Base-by-base conservation (phyloP, 169 alveolate genomes). In the Plasmodium chabaudi region DNA sequence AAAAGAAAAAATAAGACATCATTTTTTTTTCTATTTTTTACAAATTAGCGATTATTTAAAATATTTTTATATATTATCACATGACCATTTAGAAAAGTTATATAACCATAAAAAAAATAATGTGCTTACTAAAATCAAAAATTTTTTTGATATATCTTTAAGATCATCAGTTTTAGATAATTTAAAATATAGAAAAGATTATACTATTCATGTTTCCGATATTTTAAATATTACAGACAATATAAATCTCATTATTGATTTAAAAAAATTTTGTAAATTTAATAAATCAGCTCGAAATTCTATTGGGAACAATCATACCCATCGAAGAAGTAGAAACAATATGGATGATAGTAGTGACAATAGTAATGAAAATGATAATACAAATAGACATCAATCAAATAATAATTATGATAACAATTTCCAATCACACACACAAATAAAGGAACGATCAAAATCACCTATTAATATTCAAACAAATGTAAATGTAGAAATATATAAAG, bases 41-140 rank as follows among this genome's bases (percentile, higher is more conserved):
- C 90, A 82, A 82, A 82, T 82, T 55, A 82, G 90, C 39, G 90
- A 82, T 70, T 82, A 82, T 56, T 57, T 82, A 27, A 82, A 82
- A 82, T 82, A 82, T 67, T 82, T 82, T 17, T 82, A 82, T 60
- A 82, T 82, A 15, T 19, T 82, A 53, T 46, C 90, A 2, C 90
- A 82, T 67, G 90, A 82, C 7, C 44, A 82, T 65, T 25, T 82
- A 25, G 90, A 82, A 55, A 82, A 67, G 42, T 60, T 82, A 25
- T 82, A 82, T 60, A 67, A 65, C 23, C 53, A 70, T 63, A 65
- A 82, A 82, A 82, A 49, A 25, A 82, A 82, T 59, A 82, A 82
- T 47, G 27, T 67, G 0, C 27, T 82, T 9, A 82, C 67, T 59
- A 82, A 82, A 70, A 49, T 82, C 12, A 82, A 67, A 67, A 82